Evolutionary conservation across 2,329 filamentous ascomycete species (phyloP).

Genomic region (Lachnellula occidentalis): DNA sequence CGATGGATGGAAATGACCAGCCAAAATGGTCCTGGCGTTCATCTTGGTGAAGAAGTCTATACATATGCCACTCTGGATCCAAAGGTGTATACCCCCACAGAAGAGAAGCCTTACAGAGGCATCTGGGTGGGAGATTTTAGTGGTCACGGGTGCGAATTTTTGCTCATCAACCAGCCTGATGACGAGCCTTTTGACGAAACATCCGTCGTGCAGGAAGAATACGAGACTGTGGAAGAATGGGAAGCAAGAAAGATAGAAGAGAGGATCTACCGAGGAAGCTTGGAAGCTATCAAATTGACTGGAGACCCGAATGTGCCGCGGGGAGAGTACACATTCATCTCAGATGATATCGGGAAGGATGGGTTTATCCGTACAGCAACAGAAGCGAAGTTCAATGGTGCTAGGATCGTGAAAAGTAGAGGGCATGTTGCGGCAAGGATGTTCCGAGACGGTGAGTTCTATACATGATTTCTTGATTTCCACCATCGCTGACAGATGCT

Average conservation of each 20-base stretch:
- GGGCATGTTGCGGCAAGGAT: conserved; percentile 74
- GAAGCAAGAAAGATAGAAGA: conserved; percentile 40
- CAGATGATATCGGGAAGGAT: conserved; percentile 64
- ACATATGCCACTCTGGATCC: conserved; percentile 70
- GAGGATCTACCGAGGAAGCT: conserved; percentile 55
- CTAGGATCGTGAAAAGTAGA: conserved; percentile 64
- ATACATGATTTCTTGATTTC: background rate
- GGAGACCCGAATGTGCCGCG: conserved; percentile 87
- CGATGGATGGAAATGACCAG: conserved; percentile 68
- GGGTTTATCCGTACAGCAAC: conserved; percentile 60
- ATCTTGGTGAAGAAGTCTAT: conserved; percentile 49
- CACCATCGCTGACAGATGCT: conserved; percentile 16
- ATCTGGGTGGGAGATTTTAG: conserved; percentile 84
- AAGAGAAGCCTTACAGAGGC: conserved; percentile 75
- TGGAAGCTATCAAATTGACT: conserved; percentile 86
- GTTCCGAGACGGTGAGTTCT: conserved; percentile 62
- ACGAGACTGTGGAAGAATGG: conserved; percentile 44
- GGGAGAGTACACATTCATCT: conserved; percentile 77
- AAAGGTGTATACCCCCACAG: conserved; percentile 72
- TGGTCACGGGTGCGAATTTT: conserved; percentile 81
- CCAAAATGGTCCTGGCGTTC: conserved; percentile 36
- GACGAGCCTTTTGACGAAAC: conserved; percentile 36
- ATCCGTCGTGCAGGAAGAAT: conserved; percentile 35
- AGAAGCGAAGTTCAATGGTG: conserved; percentile 66
- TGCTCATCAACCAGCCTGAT: conserved; percentile 73